Percentiles rank a stretch among this genome's conserved stretches.
These are phyloP conservation scores for Cylindrotheca closterium DNA, from an alignment of 108 stramenopile genomes.

Conservation along the genomic window DNA sequence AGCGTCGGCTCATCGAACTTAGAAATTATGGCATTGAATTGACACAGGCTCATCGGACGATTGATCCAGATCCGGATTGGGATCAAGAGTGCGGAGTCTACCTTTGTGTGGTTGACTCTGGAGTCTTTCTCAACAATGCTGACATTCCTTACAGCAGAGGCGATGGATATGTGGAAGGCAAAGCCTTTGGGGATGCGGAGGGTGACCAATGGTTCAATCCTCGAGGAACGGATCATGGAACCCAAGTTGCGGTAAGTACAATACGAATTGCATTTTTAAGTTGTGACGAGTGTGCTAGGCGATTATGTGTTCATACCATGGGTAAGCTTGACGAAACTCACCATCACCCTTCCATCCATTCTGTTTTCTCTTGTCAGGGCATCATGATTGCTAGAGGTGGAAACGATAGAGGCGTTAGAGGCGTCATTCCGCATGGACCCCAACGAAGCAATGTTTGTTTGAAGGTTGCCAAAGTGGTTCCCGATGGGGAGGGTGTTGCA, in stretches of 20 bases:
- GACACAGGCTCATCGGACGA: background rate
- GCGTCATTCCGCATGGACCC: conserved; percentile 26
- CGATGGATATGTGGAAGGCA: conserved; percentile 9
- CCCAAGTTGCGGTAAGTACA: conserved; percentile 63
- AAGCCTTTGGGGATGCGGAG: conserved; percentile 7
- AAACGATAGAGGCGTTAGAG: conserved; percentile 56
- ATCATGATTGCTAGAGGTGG: conserved; percentile 46
- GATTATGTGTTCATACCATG: too few species aligned
- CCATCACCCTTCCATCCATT: too few species aligned
- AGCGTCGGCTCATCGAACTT: background rate
- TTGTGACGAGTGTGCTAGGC: too few species aligned
- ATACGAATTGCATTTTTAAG: too few species aligned
- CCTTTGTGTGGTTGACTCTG: conserved; percentile 65
- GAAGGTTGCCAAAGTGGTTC: conserved; percentile 21
- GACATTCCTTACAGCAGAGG: conserved; percentile 32
- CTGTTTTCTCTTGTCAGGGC: too few species aligned
- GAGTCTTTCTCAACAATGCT: conserved; percentile 30
- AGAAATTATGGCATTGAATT: background rate
- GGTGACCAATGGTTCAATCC: conserved; percentile 7
- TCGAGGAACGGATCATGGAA: conserved; percentile 13
- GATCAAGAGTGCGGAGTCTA: conserved; percentile 10
- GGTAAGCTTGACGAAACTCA: too few species aligned
- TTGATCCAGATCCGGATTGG: background rate
- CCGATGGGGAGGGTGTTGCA: background rate
- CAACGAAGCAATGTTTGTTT: conserved; percentile 14